These are phyloP conservation scores for Candida methanosorbosa DNA, from an alignment of 805 yeast genomes.

Conservation along the genomic window DNA sequence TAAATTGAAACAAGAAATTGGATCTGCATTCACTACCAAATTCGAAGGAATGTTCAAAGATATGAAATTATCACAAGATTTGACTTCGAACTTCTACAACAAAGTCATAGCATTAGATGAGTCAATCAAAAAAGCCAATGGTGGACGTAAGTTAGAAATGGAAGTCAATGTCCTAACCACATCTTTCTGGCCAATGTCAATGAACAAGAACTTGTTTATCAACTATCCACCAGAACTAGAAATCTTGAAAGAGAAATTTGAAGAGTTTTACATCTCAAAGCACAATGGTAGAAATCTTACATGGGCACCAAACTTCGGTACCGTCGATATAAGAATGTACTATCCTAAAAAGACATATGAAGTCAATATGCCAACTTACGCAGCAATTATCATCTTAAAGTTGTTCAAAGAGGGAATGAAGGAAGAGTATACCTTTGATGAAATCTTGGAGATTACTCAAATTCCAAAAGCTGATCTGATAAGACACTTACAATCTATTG, in stretches of 20 bases:
- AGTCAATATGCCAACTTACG: constrained; percentile 69
- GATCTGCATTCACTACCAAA: constrained; percentile 69
- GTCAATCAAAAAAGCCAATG: constrained; percentile 9
- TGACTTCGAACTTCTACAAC: constrained; percentile 30
- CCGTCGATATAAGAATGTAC: constrained; percentile 67
- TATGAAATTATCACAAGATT: constrained; percentile 48
- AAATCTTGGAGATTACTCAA: constrained; percentile 55
- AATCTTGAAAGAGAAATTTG: constrained; percentile 35
- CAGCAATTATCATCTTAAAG: constrained; percentile 62
- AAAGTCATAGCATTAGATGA: constrained; percentile 9
- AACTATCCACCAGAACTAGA: constrained; percentile 36
- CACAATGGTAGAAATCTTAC: constrained; percentile 51
- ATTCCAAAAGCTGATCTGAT: constrained; percentile 68
- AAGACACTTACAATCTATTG: constrained; percentile 73
- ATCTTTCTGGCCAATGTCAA: constrained; percentile 60
- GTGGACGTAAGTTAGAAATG: constrained; percentile 29
- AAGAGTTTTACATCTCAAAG: constrained; percentile 37
- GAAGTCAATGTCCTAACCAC: constrained; percentile 49
- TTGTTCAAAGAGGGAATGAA: constrained; percentile 45
- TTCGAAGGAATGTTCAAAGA: constrained; percentile 86
- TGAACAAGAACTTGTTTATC: constrained; percentile 25
- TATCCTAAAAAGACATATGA: constrained; percentile 67
- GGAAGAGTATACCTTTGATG: constrained; percentile 43
- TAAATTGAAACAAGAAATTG: constrained; percentile 66
- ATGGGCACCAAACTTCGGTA: constrained; percentile 84